Base-by-base conservation (phyloP, 2,329 filamentous ascomycete species). In the Calonectria pauciramosa region DNA sequence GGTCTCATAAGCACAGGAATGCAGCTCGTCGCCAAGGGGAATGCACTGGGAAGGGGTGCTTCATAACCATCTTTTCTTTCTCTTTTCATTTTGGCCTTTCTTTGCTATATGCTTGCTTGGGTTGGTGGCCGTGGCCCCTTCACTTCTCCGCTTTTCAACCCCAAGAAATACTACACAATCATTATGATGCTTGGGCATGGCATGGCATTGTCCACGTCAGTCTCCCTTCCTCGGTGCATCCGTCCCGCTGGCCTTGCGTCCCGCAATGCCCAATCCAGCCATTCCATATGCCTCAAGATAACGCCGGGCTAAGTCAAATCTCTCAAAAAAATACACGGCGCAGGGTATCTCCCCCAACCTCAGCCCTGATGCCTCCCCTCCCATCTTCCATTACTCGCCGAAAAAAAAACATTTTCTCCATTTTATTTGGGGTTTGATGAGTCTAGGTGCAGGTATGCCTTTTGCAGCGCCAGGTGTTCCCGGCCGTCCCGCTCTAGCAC, bases 401-500 rank as follows among this genome's bases (percentile, higher is more conserved):
- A 54, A 47, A 36, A 36, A 36, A 36, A 11, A 65, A 34, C 36
- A 54, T 36, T 2, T 67, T 56, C 14, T 44, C 49, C 54, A 49
- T 67, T 78, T 83, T 84, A 87, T 78, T 82, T 86, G 28, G 87
- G 85, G 68, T 86, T 86, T 18, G 89, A 89, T 64, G 85, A 82
- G 77, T 92, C 90, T 77, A 92, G 82, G 73, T 84, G 85, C 71
- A 88, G 80, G 75, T 92, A 92, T 1, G 91, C 90, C 63, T 86
- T 84, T 82, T 94, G 92, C 63, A 95, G 83, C 30, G 92, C 90
- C 82, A 88, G 90, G 77, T 86, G 87, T 83, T 95, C 93, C 77
- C 89, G 90, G 1, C 94, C 94, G 82, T 98, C 95, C 66, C 92
- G 89, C 84, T 98, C 96, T 60, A 98, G 88, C 74, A 94, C 94